phyloP scores from a whole-genome alignment of 805 yeast species.

The Spathaspora girioi region DNA sequence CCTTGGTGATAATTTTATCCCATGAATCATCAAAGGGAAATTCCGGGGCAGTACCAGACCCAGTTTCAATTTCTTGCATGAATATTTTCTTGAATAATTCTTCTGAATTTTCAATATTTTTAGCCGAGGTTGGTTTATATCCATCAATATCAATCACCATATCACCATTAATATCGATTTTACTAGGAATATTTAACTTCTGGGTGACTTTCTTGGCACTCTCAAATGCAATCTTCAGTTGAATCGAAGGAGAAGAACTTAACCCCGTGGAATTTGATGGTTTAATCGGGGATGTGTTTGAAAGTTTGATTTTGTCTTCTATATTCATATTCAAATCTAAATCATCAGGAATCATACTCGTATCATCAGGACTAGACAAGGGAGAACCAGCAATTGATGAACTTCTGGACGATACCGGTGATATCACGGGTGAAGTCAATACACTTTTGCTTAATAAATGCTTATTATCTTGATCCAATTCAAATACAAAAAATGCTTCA shows the following conservation, averaged over 20 bases:
- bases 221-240: slow-evolving; percentile 46
- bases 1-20: slow-evolving; percentile 45
- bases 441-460: slow-evolving; percentile 69
- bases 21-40: slow-evolving; percentile 16
- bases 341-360: slow-evolving; percentile 11
- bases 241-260: slow-evolving; percentile 18
- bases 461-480: slow-evolving; percentile 53
- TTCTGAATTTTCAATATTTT: slow-evolving; percentile 74
- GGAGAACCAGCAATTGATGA: slow-evolving; percentile 28
- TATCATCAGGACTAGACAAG: slow-evolving; percentile 15
- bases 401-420: slow-evolving; percentile 62
- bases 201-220: slow-evolving; percentile 62
- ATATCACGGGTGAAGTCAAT: slow-evolving; percentile 81
- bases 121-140: slow-evolving; percentile 76
- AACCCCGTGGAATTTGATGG: slow-evolving; percentile 5
- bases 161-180: slow-evolving; percentile 85
- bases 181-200: slow-evolving; percentile 80
- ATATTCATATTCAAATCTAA: slow-evolving; percentile 29
- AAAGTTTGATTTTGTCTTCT: slow-evolving; percentile 26
- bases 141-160: slow-evolving; percentile 92
- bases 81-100: slow-evolving; percentile 68
- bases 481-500: slow-evolving; percentile 96
- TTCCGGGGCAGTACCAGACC: slow-evolving; percentile 4
- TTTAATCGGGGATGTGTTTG: slow-evolving; percentile 8
- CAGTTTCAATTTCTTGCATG: slow-evolving; percentile 58